A percentile compares a stretch with the other conserved stretches of the same genome.
These are phyloP conservation scores for Morella rubra DNA, from an alignment of 306 rosid genomes.

Conservation along the genomic window DNA sequence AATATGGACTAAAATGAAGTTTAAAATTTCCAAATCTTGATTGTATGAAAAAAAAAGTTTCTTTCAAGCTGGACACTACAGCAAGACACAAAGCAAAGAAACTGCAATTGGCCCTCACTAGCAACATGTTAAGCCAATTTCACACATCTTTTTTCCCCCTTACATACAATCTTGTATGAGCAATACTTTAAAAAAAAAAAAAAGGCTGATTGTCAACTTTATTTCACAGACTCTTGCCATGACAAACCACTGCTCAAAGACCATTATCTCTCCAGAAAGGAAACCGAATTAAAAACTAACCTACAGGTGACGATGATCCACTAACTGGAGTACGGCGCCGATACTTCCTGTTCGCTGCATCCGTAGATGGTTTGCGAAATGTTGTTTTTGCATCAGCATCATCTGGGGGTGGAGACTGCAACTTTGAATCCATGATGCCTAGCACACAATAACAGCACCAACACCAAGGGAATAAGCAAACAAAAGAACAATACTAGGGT, in stretches of 20 bases:
- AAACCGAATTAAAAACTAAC: conserved; percentile 48
- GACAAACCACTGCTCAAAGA: conserved; percentile 5
- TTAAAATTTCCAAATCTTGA: not conserved
- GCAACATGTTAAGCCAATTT: not conserved
- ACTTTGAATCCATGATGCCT: conserved; percentile 55
- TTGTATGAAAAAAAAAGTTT: not conserved
- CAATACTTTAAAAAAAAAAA: not conserved
- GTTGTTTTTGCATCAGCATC: conserved; percentile 47
- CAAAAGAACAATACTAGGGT: conserved; percentile 14
- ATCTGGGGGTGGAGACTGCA: conserved; percentile 28
- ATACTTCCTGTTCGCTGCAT: conserved; percentile 68
- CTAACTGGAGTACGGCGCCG: conserved; percentile 71
- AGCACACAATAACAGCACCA: conserved; percentile 27
- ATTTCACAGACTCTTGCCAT: not conserved
- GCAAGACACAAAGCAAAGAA: not conserved
- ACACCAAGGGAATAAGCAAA: conserved; percentile 15
- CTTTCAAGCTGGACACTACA: not conserved
- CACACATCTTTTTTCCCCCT: not conserved
- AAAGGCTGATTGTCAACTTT: conserved; percentile 2
- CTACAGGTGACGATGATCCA: conserved; percentile 65
- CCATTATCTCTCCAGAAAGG: conserved; percentile 20
- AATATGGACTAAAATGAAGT: not conserved
- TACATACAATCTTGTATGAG: not conserved
- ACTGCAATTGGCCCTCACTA: not conserved
- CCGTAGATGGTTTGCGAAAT: conserved; percentile 73